phyloP scores from a whole-genome alignment of 2,329 filamentous ascomycete genomes.

The Sarocladium kiliense region DNA sequence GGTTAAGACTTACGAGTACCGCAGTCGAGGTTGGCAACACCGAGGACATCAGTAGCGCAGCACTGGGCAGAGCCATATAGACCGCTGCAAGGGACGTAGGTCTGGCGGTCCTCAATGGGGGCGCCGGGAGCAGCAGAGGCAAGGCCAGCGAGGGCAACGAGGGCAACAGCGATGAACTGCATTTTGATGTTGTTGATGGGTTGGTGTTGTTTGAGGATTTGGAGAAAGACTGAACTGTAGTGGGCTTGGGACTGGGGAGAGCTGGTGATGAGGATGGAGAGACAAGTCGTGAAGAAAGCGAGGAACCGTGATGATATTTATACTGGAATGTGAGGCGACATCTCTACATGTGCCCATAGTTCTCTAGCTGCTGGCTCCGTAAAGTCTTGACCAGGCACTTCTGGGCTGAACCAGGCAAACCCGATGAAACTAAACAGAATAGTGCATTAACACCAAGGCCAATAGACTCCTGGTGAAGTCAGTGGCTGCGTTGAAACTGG shows the following conservation, averaged over 20 bases:
- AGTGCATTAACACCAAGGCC: slow-evolving; percentile 2
- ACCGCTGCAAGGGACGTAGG: slow-evolving; percentile 32
- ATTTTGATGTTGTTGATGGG: slow-evolving; percentile 18
- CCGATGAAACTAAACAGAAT: not conserved
- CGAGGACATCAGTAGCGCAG: slow-evolving; percentile 56
- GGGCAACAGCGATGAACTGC: slow-evolving; percentile 21
- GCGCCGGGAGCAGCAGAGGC: slow-evolving; percentile 20
- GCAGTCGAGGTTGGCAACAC: slow-evolving; percentile 52
- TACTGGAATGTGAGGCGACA: not conserved
- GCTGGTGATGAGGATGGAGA: not conserved
- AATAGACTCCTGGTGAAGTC: not conserved
- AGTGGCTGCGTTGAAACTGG: slow-evolving; percentile 4
- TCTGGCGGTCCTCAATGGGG: slow-evolving; percentile 21
- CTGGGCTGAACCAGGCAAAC: not conserved
- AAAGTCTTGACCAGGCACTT: not conserved
- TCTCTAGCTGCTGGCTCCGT: no score
- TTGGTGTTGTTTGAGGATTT: not conserved
- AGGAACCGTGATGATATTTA: slow-evolving; percentile 1
- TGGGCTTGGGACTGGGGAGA: not conserved
- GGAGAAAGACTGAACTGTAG: not conserved
- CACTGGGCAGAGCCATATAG: slow-evolving; percentile 42
- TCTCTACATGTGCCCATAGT: not conserved
- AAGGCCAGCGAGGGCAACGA: slow-evolving; percentile 20
- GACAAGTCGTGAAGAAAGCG: not conserved
- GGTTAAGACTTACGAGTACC: slow-evolving; percentile 36